phyloP scores from a whole-genome alignment of 306 rosid genomes.

The Dryas octopetala region DNA sequence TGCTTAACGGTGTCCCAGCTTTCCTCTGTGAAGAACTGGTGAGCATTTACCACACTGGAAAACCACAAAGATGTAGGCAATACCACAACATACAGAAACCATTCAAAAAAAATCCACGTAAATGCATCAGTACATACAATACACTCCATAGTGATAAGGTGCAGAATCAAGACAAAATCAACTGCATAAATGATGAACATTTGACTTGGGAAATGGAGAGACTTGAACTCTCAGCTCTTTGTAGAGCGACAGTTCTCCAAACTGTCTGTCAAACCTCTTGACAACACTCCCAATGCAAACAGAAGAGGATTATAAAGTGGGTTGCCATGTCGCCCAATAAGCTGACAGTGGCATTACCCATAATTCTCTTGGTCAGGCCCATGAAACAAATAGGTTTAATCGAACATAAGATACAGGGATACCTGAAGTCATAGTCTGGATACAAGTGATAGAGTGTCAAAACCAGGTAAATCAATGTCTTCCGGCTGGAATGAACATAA shows the following conservation, averaged over 20 bases:
- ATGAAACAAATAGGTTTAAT: slow-evolving; percentile 12
- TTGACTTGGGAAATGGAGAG: slow-evolving; percentile 98
- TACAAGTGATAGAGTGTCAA: slow-evolving; percentile 89
- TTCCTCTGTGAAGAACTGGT: slow-evolving; percentile 94
- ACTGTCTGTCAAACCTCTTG: slow-evolving; percentile 99
- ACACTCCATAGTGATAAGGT: neutral
- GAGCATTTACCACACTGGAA: slow-evolving; percentile 95
- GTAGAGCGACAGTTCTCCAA: slow-evolving; percentile 79
- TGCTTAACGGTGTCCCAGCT: slow-evolving; percentile 91
- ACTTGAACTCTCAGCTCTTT: slow-evolving; percentile 99
- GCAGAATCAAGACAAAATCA: slow-evolving; percentile 16
- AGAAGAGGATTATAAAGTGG: slow-evolving; percentile 78
- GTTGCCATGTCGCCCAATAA: slow-evolving; percentile 96
- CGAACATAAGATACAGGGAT: slow-evolving; percentile 45
- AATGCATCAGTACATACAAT: slow-evolving; percentile 8
- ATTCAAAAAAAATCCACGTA: neutral
- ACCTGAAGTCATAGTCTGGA: slow-evolving; percentile 99
- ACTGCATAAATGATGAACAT: slow-evolving; percentile 33
- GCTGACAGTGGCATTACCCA: slow-evolving; percentile 99
- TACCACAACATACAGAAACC: slow-evolving; percentile 39
- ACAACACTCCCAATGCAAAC: slow-evolving; percentile 87
- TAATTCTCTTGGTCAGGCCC: slow-evolving; percentile 60
- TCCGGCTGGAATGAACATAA: slow-evolving; percentile 69
- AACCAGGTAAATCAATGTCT: slow-evolving; percentile 87
- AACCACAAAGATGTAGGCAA: slow-evolving; percentile 42